These are phyloP conservation scores for Musa acuminata DNA, from an alignment of 176 grass and related monocot genomes.

Conservation along the genomic window DNA sequence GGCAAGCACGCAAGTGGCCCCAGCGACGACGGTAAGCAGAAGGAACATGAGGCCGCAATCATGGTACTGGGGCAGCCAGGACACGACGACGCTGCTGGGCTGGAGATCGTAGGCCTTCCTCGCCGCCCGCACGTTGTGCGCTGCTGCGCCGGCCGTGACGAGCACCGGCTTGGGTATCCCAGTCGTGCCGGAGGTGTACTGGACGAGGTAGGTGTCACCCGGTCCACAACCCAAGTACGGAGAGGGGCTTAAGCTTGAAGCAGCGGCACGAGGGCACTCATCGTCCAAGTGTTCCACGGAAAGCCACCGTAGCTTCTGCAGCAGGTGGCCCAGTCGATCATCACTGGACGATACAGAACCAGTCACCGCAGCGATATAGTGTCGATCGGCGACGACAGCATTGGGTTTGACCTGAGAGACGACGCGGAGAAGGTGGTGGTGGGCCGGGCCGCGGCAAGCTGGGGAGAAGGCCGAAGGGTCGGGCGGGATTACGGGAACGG, in stretches of 20 bases:
- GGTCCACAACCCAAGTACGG: slow-evolving; percentile 20
- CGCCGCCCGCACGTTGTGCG: slow-evolving; percentile 41
- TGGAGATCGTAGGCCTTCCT: slow-evolving; percentile 39
- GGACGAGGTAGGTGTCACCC: slow-evolving; percentile 31
- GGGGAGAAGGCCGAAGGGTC: slow-evolving; percentile 7
- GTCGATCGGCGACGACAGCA: slow-evolving; percentile 27
- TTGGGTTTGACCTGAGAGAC: slow-evolving; percentile 33
- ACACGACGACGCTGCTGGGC: slow-evolving; percentile 35
- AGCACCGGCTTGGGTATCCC: slow-evolving; percentile 41
- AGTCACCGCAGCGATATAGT: slow-evolving; percentile 7
- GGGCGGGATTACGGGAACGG: slow-evolving; percentile 39
- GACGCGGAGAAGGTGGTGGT: slow-evolving; percentile 36
- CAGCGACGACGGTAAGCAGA: slow-evolving; percentile 45
- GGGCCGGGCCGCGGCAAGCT: background rate
- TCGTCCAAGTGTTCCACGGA: slow-evolving; percentile 29
- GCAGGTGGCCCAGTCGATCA: background rate
- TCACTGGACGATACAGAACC: background rate
- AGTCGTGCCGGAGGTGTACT: slow-evolving; percentile 61
- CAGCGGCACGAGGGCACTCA: rapidly evolving
- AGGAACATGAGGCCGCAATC: slow-evolving; percentile 66
- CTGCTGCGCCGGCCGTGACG: slow-evolving; percentile 37
- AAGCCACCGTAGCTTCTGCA: slow-evolving; percentile 26
- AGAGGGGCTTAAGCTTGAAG: background rate
- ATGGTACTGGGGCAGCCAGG: slow-evolving; percentile 59
- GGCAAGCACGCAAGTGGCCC: slow-evolving; percentile 39